These are phyloP conservation scores for Clathrus columnatus DNA, from an alignment of 768 basidiomycete genomes.

Conservation along the genomic window DNA sequence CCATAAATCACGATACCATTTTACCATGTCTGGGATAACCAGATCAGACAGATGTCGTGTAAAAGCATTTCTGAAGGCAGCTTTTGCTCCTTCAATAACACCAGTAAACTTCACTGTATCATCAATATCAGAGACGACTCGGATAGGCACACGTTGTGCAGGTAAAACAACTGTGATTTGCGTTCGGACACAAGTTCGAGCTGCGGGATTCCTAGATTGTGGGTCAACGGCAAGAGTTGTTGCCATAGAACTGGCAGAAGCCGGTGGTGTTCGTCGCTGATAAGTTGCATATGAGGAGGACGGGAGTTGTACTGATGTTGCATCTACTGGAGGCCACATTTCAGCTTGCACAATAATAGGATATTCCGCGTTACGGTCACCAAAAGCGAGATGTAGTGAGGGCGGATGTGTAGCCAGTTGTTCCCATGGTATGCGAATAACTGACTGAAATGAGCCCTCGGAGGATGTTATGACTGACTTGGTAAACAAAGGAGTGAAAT, in stretches of 20 bases:
- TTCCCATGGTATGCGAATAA: slow-evolving; percentile 61
- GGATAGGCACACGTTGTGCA: slow-evolving; percentile 37
- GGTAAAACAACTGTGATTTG: slow-evolving; percentile 1
- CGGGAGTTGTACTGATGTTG: slow-evolving; percentile 12
- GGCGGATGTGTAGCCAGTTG: slow-evolving; percentile 52
- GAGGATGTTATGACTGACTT: slow-evolving; percentile 46
- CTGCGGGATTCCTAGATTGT: not conserved
- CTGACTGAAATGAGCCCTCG: slow-evolving; percentile 68
- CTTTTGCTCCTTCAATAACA: slow-evolving; percentile 68
- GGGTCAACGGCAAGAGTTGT: not conserved
- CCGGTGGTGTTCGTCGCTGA: not conserved
- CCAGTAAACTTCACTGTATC: slow-evolving; percentile 83
- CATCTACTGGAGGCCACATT: slow-evolving; percentile 34
- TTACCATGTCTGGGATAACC: slow-evolving; percentile 73
- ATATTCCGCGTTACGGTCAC: slow-evolving; percentile 41
- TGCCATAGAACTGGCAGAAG: not conserved
- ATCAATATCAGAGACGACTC: slow-evolving; percentile 89
- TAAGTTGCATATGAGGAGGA: not conserved
- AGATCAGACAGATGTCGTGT: slow-evolving; percentile 74
- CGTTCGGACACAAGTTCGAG: not conserved
- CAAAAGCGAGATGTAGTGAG: slow-evolving; percentile 49
- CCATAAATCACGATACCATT: slow-evolving; percentile 69
- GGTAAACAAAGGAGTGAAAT: slow-evolving; percentile 39
- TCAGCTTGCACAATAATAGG: slow-evolving; percentile 48
- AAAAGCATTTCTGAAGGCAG: slow-evolving; percentile 87